A percentile compares a stretch with the other conserved stretches of the same genome.
Evolutionary conservation across 116 monocot genomes (phyloP).

Genomic region (Papilionanthe hybrid): DNA sequence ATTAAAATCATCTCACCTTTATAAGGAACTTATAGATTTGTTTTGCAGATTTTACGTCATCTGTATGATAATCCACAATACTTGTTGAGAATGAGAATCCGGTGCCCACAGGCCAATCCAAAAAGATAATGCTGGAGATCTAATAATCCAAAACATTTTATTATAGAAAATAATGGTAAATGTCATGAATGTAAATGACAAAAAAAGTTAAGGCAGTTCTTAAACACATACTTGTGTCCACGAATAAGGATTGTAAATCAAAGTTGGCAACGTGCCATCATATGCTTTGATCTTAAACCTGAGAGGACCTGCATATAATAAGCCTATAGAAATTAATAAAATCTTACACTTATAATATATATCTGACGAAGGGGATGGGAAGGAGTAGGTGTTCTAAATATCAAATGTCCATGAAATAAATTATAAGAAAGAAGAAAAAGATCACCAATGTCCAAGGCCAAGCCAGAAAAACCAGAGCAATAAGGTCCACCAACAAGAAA

Average conservation of each 20-base stretch:
- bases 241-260: neutral
- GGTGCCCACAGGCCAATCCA: slow-evolving; percentile 23
- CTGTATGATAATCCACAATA: slow-evolving; percentile 9
- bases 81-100: slow-evolving; percentile 20
- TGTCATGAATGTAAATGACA: neutral
- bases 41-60: neutral
- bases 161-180: neutral
- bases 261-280: slow-evolving; percentile 3
- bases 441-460: slow-evolving; percentile 24
- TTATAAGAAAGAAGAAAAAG: neutral
- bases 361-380: no score
- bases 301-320: slow-evolving; percentile 6
- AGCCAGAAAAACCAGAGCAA: slow-evolving; percentile 17
- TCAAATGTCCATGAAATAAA: neutral
- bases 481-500: slow-evolving; percentile 23
- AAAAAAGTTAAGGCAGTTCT: neutral
- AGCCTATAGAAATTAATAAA: neutral
- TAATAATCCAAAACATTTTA: neutral
- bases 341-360: neutral
- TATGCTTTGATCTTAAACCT: neutral
- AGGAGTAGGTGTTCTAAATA: neutral
- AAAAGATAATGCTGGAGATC: slow-evolving; percentile 19
- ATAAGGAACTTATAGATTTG: slow-evolving; percentile 10
- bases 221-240: neutral
- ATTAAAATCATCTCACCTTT: slow-evolving; percentile 9